Percentiles rank a stretch among this genome's conserved stretches.
phyloP scores from a whole-genome alignment of 1,284 basidiomycete species.

The Tetrapyrgos nigripes region DNA sequence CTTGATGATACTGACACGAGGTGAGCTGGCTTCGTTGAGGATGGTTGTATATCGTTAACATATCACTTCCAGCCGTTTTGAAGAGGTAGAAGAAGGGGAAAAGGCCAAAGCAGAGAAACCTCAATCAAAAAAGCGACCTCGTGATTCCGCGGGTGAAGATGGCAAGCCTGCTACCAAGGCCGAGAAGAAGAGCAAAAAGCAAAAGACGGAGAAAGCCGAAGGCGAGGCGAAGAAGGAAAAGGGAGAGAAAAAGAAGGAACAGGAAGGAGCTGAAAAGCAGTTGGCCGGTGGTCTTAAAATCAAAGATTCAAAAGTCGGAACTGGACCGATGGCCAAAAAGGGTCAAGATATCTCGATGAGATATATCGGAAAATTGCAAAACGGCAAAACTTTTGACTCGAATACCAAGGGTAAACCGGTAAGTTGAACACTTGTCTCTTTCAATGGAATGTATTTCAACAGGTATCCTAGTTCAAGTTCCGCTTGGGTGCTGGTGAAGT shows the following conservation, averaged over 20 bases:
- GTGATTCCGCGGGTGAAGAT: conserved; percentile 59
- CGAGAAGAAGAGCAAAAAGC: conserved; percentile 42
- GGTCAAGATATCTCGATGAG: conserved; percentile 88
- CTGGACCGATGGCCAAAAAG: conserved; percentile 84
- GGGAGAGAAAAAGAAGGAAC: conserved; percentile 32
- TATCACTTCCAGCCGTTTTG: conserved; percentile 62
- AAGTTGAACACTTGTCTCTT: conserved; percentile 31
- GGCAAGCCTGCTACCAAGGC: conserved; percentile 59
- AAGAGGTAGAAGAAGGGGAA: conserved; percentile 58
- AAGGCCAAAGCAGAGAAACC: conserved; percentile 31
- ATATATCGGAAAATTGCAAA: conserved; percentile 88
- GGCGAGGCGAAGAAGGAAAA: conserved; percentile 42
- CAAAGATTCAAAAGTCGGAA: conserved; percentile 80
- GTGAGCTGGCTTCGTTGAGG: conserved; percentile 34
- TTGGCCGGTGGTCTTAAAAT: conserved; percentile 82
- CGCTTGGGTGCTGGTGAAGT: conserved; percentile 89
- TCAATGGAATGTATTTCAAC: neutral
- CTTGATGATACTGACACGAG: conserved; percentile 57
- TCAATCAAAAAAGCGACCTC: conserved; percentile 63
- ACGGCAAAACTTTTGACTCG: conserved; percentile 89
- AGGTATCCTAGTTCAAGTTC: conserved; percentile 74
- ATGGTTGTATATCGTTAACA: neutral
- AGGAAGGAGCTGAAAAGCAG: conserved; percentile 50
- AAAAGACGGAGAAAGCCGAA: conserved; percentile 29
- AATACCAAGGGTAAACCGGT: conserved; percentile 91